A percentile compares a stretch with the other conserved stretches of the same genome.
Evolutionary conservation across 139 green algal genomes (phyloP).

Genomic region (Tetradesmus lagerheimii): DNA sequence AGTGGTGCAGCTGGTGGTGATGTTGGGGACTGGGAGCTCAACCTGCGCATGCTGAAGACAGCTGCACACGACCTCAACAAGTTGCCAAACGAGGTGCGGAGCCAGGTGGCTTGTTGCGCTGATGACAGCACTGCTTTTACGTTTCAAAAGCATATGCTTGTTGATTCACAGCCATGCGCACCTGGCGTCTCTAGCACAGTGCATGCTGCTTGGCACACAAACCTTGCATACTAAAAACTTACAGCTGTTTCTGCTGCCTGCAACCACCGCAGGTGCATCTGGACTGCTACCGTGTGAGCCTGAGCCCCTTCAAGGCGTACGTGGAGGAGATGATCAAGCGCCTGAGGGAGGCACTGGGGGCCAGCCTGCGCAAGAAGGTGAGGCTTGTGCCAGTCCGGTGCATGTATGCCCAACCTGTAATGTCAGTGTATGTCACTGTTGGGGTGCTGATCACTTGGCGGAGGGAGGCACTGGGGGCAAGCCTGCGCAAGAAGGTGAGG

Average conservation of each 20-base stretch:
- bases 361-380: constrained; percentile 71
- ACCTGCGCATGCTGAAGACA: constrained; percentile 81
- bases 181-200: too few relatives aligned
- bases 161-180: too few relatives aligned
- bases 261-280: constrained; percentile 48
- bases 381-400: too few relatives aligned
- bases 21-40: constrained; percentile 77
- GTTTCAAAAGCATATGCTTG: too few relatives aligned
- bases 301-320: constrained; percentile 70
- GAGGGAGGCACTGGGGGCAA: too few relatives aligned
- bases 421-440: too few relatives aligned
- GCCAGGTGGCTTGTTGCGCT: not conserved
- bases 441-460: too few relatives aligned
- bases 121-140: too few relatives aligned
- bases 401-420: too few relatives aligned
- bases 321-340: constrained; percentile 80
- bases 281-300: constrained; percentile 67
- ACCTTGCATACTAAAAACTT: not conserved
- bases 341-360: constrained; percentile 74
- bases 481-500: too few relatives aligned
- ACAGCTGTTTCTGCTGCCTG: not conserved
- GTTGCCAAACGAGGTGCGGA: constrained; percentile 73
- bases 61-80: constrained; percentile 67
- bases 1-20: constrained; percentile 1
- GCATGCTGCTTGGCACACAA: too few relatives aligned